Evolutionary conservation across 305 asterid genomes (phyloP).

Genomic region (Fraxinus dipetala): DNA sequence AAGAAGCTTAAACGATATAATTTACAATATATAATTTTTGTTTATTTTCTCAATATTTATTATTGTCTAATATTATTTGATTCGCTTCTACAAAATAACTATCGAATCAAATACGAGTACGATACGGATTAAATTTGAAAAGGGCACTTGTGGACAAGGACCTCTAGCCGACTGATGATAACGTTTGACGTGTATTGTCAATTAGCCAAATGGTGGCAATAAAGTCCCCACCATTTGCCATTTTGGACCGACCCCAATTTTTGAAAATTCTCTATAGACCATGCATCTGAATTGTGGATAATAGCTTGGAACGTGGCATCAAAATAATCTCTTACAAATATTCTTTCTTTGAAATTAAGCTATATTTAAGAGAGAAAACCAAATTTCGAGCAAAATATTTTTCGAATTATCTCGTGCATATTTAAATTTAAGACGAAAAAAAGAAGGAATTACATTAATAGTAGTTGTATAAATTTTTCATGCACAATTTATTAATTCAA

Average conservation of each 20-base stretch:
- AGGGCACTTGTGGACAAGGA: neutral
- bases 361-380: no score
- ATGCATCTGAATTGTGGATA: neutral
- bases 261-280: neutral
- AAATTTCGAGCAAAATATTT: neutral
- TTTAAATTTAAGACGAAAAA: no score
- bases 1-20: no score
- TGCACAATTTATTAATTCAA: no score
- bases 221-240: neutral
- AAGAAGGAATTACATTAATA: no score
- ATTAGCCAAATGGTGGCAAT: neutral
- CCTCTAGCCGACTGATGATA: neutral
- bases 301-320: neutral
- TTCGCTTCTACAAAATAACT: no score
- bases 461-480: no score
- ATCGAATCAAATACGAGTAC: no score
- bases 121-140: neutral
- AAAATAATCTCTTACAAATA: neutral
- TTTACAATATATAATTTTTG: no score
- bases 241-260: neutral
- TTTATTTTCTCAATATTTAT: no score
- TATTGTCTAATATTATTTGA: no score
- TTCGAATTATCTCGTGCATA: no score
- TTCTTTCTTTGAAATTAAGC: neutral
- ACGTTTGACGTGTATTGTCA: neutral